phyloP scores from a whole-genome alignment of 345 rosid genomes.

The Salix arbutifolia region DNA sequence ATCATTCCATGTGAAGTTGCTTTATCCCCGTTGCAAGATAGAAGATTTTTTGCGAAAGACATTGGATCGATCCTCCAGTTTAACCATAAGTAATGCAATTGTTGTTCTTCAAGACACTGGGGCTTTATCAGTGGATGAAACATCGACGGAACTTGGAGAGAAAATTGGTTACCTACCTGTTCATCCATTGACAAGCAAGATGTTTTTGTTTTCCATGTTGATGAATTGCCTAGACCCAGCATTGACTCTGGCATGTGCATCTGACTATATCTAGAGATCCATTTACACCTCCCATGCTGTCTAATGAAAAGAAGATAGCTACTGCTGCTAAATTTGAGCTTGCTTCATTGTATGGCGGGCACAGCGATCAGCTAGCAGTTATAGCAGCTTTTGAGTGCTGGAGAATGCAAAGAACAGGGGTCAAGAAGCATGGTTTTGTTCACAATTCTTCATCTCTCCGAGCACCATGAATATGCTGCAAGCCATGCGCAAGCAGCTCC shows the following conservation, averaged over 20 bases:
- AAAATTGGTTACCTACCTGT: conserved; percentile 79
- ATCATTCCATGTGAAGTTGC: conserved; percentile 64
- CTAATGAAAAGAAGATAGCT: conserved; percentile 68
- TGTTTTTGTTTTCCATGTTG: conserved; percentile 86
- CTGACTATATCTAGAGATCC: conserved; percentile 72
- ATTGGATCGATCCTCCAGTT: conserved; percentile 94
- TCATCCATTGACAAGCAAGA: conserved; percentile 86
- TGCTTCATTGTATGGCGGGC: conserved; percentile 75
- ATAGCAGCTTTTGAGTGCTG: conserved; percentile 91
- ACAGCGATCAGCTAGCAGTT: conserved; percentile 88
- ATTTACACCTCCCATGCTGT: conserved; percentile 73
- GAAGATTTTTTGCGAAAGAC: conserved; percentile 66
- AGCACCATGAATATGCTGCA: conserved; percentile 69
- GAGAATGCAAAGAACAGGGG: conserved; percentile 69
- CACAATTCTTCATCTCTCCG: conserved; percentile 67
- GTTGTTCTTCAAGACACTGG: conserved; percentile 77
- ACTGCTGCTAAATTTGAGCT: conserved; percentile 68
- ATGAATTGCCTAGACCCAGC: conserved; percentile 96
- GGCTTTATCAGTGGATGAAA: conserved; percentile 72
- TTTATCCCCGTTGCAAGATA: conserved; percentile 65
- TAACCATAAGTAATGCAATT: conserved; percentile 64
- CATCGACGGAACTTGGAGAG: conserved; percentile 83
- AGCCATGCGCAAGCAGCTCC: conserved; percentile 84
- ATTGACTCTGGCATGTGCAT: conserved; percentile 89
- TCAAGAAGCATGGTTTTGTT: conserved; percentile 56